Base-by-base conservation (phyloP, 2,329 filamentous ascomycete species). In the Dactylellina haptotyla region DNA sequence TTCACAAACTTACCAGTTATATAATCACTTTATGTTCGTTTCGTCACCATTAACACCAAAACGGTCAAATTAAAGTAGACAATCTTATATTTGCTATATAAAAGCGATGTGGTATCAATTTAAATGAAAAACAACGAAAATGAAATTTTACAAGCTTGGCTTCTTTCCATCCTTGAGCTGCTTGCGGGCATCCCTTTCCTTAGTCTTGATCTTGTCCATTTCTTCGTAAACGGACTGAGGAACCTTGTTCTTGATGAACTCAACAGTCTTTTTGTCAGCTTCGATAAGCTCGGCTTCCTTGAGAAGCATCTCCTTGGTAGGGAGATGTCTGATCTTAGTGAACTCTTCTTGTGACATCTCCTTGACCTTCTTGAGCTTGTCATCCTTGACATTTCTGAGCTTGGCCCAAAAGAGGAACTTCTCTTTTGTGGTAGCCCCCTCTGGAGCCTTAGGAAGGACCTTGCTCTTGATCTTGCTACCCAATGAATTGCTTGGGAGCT, bases 291-390 rank as follows among this genome's bases (percentile, higher is more conserved):
- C 34, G 18, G 53, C 63, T n/a, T 59, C 28, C 45, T 59, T 51
- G 53, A 67, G 10, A 20, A 67, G 30, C 20, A 51, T 46, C 14
- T 67, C 63, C 53, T 67, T 67, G 18, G 53, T 51, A 14, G 34
- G 34, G 30, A 59, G 32, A 5, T 67, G 30, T 8, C 26, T 25
- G 53, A 57, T 67, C n/a, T 50, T 59, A 23, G 51, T 51, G 45
- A 67, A 57, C 32, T 67, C 56, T 9, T 67, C 63, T 18, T 57
- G 51, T 12, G 63, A n/a, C 53, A 57, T 30, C n/a, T 57, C 53
- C 34, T 43, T 37, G 10, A 57, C 25, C 2, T 16, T 30, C 37
- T 57, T 41, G 23, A 57, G 34, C 23, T 57, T 41, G 23, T 30
- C 34, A 14, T 14, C 37, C 23, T 41, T 43, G 37, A 57, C 53